Evolutionary conservation across 129 eudicot genomes (phyloP).

Genomic region (Escallonia rubra): DNA sequence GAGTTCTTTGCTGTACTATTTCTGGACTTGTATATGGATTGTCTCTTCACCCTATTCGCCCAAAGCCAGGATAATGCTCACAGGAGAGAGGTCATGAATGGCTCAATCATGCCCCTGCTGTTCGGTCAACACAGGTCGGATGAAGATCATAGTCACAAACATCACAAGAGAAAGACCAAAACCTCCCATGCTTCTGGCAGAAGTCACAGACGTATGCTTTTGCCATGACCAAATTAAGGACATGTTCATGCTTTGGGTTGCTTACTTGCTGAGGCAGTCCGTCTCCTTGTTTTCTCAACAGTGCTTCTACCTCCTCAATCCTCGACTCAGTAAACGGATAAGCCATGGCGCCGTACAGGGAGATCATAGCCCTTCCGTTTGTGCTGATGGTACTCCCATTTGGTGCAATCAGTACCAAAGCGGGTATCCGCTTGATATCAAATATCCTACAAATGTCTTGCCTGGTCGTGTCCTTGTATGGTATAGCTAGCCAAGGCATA

Average conservation of each 20-base stretch:
- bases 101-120: no score
- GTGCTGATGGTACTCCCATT: constrained; percentile 30
- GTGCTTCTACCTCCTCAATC: constrained; percentile 28
- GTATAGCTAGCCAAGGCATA: constrained; percentile 64
- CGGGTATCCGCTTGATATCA: constrained; percentile 45
- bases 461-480: constrained; percentile 35
- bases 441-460: constrained; percentile 39
- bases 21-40: no score
- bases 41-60: no score
- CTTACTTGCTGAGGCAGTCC: constrained; percentile 29
- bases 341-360: constrained; percentile 39
- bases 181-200: constrained; percentile 40
- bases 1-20: no score
- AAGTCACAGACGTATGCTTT: constrained; percentile 42
- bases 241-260: constrained; percentile 41
- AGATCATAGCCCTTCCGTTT: constrained; percentile 36
- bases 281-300: constrained; percentile 36
- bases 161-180: constrained; percentile 51
- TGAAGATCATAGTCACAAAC: constrained; percentile 58
- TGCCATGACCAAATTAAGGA: constrained; percentile 36
- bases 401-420: constrained; percentile 38
- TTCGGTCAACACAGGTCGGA: constrained; percentile 34
- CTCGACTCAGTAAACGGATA: constrained; percentile 42
- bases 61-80: no score
- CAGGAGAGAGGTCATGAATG: no score